Evolutionary conservation across 2,329 filamentous ascomycete species (phyloP).

Genomic region (Neophaeococcomyces mojaviensis): DNA sequence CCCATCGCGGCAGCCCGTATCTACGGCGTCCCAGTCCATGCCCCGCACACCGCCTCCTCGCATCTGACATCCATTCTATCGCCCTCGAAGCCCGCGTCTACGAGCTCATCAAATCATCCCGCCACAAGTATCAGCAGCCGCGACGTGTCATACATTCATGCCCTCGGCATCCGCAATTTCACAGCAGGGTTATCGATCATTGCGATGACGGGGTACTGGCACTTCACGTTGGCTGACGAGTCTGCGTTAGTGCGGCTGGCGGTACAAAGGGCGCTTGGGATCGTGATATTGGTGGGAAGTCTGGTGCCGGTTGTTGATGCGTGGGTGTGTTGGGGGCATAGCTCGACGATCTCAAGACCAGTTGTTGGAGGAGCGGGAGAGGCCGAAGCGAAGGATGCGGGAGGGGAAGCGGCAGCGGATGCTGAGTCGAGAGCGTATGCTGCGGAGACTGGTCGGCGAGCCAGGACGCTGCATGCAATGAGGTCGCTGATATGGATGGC

Average conservation of each 20-base stretch:
- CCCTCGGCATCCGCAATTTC: conserved; percentile 16
- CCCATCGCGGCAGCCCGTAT: conserved; percentile 12
- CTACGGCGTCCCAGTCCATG: conserved; percentile 11
- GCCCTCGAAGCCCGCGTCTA: not conserved
- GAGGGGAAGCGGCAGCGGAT: not conserved
- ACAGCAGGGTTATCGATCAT: conserved; percentile 12
- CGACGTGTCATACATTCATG: conserved; percentile 11
- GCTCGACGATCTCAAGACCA: not conserved
- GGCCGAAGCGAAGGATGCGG: not conserved
- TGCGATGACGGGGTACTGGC: conserved; percentile 14
- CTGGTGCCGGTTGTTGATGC: conserved; percentile 14
- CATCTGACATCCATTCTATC: not conserved
- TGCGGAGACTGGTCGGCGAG: conserved; percentile 8
- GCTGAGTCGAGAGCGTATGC: too few relatives aligned
- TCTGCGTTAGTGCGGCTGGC: conserved; percentile 3
- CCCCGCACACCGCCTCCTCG: not conserved
- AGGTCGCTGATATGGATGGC: conserved; percentile 11
- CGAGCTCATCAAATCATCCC: not conserved
- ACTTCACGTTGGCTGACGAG: not conserved
- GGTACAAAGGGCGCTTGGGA: conserved; percentile 13
- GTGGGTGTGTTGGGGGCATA: conserved; percentile 10
- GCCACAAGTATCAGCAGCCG: not conserved
- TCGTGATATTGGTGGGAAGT: conserved; percentile 12
- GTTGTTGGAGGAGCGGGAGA: not conserved
- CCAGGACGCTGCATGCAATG: conserved; percentile 8